Base-by-base conservation (phyloP, 2,329 filamentous ascomycete genomes). In the Chaetoscypha palmicola region DNA sequence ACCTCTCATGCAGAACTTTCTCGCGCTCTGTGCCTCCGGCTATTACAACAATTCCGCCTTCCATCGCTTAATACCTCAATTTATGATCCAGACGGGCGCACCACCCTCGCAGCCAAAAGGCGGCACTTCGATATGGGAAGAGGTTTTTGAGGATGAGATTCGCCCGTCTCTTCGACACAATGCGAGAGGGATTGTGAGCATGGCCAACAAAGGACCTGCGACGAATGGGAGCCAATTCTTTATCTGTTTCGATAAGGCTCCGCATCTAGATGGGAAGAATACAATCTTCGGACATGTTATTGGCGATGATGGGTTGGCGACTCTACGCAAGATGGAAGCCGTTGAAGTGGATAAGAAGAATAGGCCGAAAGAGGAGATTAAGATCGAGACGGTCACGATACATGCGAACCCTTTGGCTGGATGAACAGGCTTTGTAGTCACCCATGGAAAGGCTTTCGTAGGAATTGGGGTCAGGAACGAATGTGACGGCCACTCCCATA, bases 171-270 rank as follows among this genome's bases (percentile, higher is more conserved):
- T 89, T 37, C 71, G 76, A 47, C 84, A 89, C 66, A 76, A 80
- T 58, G 71, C 74, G 23, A 74, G 83, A 37, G 84, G 84, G 22
- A 73, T 86, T 38, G 70, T 89, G 16, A 83, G 80, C 55, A 89
- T 89, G 84, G 84, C 84, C 12, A 89, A 89, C 65, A 84, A 83
- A 58, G 83, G 84, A 0, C 79, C 81, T 1, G 74, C 72, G 19
- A 85, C 82, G 32, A 89, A 89, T 59, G 83, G 81, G 12, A 83
- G 77, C 38, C 86, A 94, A 62, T 94, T 92, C 67, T 94, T 90
- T 63, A 71, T 92, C 48, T 79, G 81, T 1, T 83, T 89, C 55
- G 83, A 83, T 47, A 79, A 84, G 53, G 84, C 86, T 20, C 77
- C 84, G 28, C 87, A 92, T 66, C 69, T 94, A 32, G 87, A 92